These are phyloP conservation scores for Pythium phragmitis DNA, from an alignment of 352 stramenopile species.

Conservation along the genomic window DNA sequence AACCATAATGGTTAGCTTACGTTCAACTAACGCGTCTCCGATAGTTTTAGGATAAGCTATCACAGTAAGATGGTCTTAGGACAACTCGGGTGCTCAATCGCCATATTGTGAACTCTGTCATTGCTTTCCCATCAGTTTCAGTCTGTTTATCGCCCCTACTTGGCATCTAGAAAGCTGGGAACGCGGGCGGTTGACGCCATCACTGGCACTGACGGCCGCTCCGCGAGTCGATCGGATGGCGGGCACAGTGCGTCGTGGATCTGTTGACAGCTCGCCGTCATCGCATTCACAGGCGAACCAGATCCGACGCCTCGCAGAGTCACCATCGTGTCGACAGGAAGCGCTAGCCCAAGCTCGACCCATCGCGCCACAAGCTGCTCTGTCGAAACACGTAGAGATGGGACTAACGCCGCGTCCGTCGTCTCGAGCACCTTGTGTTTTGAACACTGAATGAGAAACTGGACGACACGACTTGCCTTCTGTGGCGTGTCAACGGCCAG, in stretches of 20 bases:
- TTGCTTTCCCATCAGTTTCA: background rate
- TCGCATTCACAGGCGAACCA: background rate
- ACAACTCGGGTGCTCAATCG: too few species aligned
- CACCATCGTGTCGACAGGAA: conserved; percentile 1
- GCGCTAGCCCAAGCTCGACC: background rate
- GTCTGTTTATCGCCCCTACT: background rate
- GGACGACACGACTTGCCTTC: conserved; percentile 6
- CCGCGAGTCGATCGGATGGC: background rate
- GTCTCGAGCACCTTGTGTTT: background rate
- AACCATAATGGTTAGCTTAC: too few species aligned
- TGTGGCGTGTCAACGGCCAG: conserved; percentile 1
- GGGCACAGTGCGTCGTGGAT: conserved; percentile 11
- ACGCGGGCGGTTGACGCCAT: background rate
- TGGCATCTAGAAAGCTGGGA: conserved; percentile 1
- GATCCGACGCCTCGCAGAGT: conserved; percentile 3
- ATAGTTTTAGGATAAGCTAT: too few species aligned
- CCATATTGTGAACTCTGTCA: too few species aligned
- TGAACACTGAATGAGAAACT: conserved; percentile 12
- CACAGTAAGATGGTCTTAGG: too few species aligned
- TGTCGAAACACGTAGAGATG: background rate
- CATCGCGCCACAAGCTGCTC: conserved; percentile 5
- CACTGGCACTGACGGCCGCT: background rate
- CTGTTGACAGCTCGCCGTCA: background rate
- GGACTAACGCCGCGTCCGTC: background rate
- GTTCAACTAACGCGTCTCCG: too few species aligned